Percentiles rank a stretch among this genome's conserved stretches.
Conservation (phyloP, 2,329 filamentous ascomycete species). For the Colletotrichum melonis region DNA sequence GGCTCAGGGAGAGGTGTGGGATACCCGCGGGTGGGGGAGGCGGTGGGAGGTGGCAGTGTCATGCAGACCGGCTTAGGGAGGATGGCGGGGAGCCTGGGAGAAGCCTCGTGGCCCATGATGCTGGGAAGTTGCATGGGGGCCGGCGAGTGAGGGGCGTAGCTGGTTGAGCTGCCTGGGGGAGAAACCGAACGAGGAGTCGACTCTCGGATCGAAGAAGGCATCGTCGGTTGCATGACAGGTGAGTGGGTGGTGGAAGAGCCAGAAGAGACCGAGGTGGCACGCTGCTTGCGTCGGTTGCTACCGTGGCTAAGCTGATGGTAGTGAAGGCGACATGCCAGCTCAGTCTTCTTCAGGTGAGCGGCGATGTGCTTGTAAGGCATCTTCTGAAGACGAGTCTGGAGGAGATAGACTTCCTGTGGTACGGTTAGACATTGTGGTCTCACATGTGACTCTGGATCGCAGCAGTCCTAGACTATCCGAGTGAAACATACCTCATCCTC, state of each 20-base stretch:
- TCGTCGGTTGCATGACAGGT: conserved; percentile 58
- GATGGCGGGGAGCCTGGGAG: conserved; percentile 68
- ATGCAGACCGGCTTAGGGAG: conserved; percentile 73
- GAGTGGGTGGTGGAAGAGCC: conserved; percentile 68
- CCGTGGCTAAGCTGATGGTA: conserved; percentile 89
- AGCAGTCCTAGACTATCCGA: neutral
- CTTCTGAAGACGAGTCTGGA: conserved; percentile 86
- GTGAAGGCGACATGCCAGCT: conserved; percentile 87
- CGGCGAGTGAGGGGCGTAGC: conserved; percentile 59
- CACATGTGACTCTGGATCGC: neutral
- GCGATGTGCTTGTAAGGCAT: conserved; percentile 94
- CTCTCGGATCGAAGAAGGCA: conserved; percentile 64
- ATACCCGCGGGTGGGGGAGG: conserved; percentile 52
- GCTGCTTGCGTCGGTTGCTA: conserved; percentile 79
- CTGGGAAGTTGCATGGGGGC: conserved; percentile 63
- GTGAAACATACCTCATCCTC: conserved; percentile 77
- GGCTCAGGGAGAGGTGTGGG: conserved; percentile 54
- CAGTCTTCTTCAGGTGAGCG: conserved; percentile 86
- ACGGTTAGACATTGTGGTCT: conserved; percentile 8
- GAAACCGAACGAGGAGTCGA: conserved; percentile 59
- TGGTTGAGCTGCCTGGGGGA: conserved; percentile 56
- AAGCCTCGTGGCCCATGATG: conserved; percentile 60
- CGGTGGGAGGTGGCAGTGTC: conserved; percentile 52
- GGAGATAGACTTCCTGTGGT: conserved; percentile 80
- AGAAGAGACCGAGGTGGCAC: conserved; percentile 77